Evolutionary conservation across 177 flowering plant genomes (phyloP).

Genomic region (Vitis hybrid): DNA sequence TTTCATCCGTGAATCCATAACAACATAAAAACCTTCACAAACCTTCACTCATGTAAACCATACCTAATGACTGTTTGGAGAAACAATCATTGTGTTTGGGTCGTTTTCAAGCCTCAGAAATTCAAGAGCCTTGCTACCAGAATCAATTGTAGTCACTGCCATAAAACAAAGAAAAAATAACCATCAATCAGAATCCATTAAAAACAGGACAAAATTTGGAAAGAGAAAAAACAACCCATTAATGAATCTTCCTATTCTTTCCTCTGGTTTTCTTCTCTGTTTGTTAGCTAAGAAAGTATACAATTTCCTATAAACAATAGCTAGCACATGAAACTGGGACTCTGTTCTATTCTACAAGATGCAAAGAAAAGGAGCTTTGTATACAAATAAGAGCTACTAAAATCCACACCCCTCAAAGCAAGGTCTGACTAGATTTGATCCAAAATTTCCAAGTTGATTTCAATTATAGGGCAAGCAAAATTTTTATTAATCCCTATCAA

Average conservation of each 20-base stretch:
- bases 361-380: slow-evolving; percentile 11
- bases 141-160: too few species aligned
- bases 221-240: too few species aligned
- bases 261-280: too few species aligned
- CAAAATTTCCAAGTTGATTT: slow-evolving; percentile 28
- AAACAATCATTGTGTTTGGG: slow-evolving; percentile 31
- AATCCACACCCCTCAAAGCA: slow-evolving; percentile 54
- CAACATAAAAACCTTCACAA: too few species aligned
- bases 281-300: too few species aligned
- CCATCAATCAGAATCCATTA: too few species aligned
- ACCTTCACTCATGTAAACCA: background rate
- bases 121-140: slow-evolving; percentile 69
- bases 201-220: too few species aligned
- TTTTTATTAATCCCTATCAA: too few species aligned
- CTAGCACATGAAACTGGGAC: slow-evolving; percentile 65
- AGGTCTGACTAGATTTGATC: slow-evolving; percentile 76
- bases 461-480: slow-evolving; percentile 53
- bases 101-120: slow-evolving; percentile 59
- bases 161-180: too few species aligned
- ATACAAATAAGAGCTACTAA: slow-evolving; percentile 52
- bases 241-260: too few species aligned
- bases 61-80: slow-evolving; percentile 46
- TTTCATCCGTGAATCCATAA: too few species aligned
- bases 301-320: slow-evolving; percentile 63
- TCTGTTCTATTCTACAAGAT: slow-evolving; percentile 16